Evolutionary conservation across 2,329 filamentous ascomycete genomes (phyloP).

Genomic region (Beauveria rudraprayagi): DNA sequence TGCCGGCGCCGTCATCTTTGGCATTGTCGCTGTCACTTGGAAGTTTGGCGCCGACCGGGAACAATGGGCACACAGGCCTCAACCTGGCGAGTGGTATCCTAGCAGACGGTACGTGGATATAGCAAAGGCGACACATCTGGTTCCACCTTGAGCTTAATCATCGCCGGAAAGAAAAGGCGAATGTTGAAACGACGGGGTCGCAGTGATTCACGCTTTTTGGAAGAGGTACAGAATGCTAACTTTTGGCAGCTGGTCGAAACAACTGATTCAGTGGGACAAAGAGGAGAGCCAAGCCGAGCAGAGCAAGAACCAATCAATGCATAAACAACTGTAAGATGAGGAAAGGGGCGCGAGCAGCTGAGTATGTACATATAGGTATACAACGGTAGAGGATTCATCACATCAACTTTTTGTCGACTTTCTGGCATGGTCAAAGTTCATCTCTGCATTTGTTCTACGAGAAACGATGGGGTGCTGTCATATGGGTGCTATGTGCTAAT

Average conservation of each 20-base stretch:
- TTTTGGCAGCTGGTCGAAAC: constrained; percentile 35
- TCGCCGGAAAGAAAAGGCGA: neutral
- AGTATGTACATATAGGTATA: constrained; percentile 9
- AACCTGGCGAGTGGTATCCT: constrained; percentile 69
- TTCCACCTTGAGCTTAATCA: too few species aligned
- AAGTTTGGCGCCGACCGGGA: constrained; percentile 68
- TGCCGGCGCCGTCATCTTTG: constrained; percentile 59
- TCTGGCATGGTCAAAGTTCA: neutral
- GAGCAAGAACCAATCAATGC: constrained; percentile 21
- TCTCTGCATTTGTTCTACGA: too few species aligned
- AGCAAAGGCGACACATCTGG: too few species aligned
- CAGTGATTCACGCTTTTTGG: neutral
- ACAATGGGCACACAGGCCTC: constrained; percentile 65
- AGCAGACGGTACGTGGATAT: constrained; percentile 64
- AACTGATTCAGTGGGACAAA: constrained; percentile 37
- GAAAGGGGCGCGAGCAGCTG: neutral
- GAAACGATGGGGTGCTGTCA: too few species aligned
- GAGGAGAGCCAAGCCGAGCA: constrained; percentile 31
- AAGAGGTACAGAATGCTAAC: neutral
- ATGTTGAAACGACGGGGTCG: neutral
- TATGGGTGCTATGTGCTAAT: too few species aligned
- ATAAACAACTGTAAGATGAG: constrained; percentile 4
- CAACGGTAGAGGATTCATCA: constrained; percentile 4
- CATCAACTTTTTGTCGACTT: neutral
- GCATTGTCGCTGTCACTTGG: constrained; percentile 61